phyloP scores from a whole-genome alignment of 139 green algal genomes.

The Chlorella vulgaris region DNA sequence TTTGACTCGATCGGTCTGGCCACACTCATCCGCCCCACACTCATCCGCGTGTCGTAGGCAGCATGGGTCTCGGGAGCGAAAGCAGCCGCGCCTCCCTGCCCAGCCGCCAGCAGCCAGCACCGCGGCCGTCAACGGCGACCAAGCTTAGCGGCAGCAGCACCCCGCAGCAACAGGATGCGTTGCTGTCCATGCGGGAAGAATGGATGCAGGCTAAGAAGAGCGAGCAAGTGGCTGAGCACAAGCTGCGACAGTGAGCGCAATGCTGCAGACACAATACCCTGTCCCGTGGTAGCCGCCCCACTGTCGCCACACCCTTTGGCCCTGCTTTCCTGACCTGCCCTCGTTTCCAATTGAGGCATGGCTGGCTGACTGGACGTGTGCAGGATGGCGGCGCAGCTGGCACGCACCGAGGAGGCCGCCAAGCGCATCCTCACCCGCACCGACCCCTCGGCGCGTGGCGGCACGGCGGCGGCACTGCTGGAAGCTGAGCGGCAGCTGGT shows the following conservation, averaged over 20 bases:
- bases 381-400: constrained; percentile 78
- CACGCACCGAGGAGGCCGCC: constrained; percentile 75
- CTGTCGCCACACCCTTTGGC: background rate
- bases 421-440: constrained; percentile 69
- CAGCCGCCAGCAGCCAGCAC: background rate
- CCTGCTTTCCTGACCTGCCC: too few relatives aligned
- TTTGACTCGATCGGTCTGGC: too few relatives aligned
- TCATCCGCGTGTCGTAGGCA: too few relatives aligned
- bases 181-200: constrained; percentile 47
- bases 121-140: too few relatives aligned
- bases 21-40: too few relatives aligned
- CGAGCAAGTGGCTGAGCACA: constrained; percentile 41
- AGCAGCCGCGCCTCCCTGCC: background rate
- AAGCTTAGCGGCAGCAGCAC: too few relatives aligned
- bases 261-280: background rate
- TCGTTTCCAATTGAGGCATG: too few relatives aligned
- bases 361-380: too few relatives aligned
- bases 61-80: background rate
- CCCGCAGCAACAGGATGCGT: constrained; percentile 39
- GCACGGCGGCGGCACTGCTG: constrained; percentile 66
- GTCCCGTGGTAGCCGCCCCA: background rate
- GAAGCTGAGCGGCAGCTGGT: constrained; percentile 61
- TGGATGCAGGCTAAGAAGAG: constrained; percentile 30
- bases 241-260: constrained; percentile 38
- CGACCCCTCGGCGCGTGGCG: constrained; percentile 61